These are phyloP conservation scores for Ilex asprella DNA, from an alignment of 257 asterid species.

Conservation along the genomic window DNA sequence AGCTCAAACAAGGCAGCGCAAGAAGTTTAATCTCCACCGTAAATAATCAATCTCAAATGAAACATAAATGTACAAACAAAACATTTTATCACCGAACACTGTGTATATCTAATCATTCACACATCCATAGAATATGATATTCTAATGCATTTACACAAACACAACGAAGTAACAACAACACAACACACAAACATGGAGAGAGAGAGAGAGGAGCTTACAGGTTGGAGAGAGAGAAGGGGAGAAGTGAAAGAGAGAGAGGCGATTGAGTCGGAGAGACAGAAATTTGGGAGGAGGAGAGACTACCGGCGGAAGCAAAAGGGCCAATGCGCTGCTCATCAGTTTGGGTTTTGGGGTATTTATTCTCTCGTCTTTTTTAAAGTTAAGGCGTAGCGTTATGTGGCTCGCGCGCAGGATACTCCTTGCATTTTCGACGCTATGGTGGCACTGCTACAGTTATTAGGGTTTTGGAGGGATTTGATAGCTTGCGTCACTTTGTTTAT, in stretches of 20 bases:
- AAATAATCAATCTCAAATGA: no score
- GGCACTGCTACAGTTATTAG: not conserved
- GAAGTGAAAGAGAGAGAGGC: conserved; percentile 8
- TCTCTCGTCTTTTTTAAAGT: conserved; percentile 1
- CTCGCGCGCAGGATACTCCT: no score
- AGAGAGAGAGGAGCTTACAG: conserved; percentile 13
- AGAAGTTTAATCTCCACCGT: no score
- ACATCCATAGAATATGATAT: no score
- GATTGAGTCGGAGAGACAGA: not conserved
- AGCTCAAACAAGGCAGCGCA: no score
- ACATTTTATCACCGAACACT: no score
- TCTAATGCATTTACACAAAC: not conserved
- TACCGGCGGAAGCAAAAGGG: not conserved
- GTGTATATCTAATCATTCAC: no score
- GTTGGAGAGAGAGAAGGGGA: conserved; percentile 2
- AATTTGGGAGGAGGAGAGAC: conserved; percentile 10
- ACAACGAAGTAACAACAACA: not conserved
- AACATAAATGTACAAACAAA: no score
- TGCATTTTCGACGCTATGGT: no score
- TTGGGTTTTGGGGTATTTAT: not conserved
- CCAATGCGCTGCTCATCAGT: conserved; percentile 5
- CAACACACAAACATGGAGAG: not conserved
- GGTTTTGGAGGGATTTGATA: conserved; percentile 10
- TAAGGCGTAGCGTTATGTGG: not conserved
- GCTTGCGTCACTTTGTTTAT: not conserved